Evolutionary conservation across 164 flowering plant genomes (phyloP), one percentile per base, ranked within the genome.

Genomic region (Piper longum): DNA sequence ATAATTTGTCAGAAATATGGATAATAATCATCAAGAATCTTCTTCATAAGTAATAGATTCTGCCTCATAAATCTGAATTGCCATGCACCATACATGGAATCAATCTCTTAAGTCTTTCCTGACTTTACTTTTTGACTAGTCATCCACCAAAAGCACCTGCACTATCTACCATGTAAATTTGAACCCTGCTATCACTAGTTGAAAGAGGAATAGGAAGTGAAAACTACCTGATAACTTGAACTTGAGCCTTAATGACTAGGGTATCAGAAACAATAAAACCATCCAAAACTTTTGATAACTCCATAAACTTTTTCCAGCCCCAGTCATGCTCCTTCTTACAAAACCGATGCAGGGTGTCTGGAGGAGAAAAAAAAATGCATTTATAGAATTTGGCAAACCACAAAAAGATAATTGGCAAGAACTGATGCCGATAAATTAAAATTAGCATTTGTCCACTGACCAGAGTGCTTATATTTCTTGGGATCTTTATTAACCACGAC

Each of bases 281-380:
- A 76, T 91, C 98, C 62, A 67, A 61, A 54, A 91, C 84, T 80
- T 91, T 89, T 16, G 96, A 79, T 41, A 89, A 79, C 83, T 91
- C 98, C 95, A 91, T 91, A 73, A 91, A 91, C 70, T 89, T 91
- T 79, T 88, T 91, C 98, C 98, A 91, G 11, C 98, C 98, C 98
- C 98, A 91, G 62, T 91, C 98, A 78, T 91, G 98, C 77, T 91
- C 98, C 76, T 91, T 91, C 86, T 91, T 91, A 82, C 95, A 82
- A 62, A 88, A 88, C 16, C 95, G 83, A 71, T 88, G 95, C 74
- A 88, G 74, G n/a, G 95, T 88, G 81, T 88, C 95, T 88, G 81
- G 74, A 79, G 61, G 64, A 64, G 18, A 66, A 39, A 61, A 56
- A 9, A 2, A 48, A 0, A 48, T 9, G 52, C 36, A 5, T 48